Evolutionary conservation across 305 asterid genomes (phyloP), one percentile per base, ranked within the genome.

Genomic region (Solanum chacoense): DNA sequence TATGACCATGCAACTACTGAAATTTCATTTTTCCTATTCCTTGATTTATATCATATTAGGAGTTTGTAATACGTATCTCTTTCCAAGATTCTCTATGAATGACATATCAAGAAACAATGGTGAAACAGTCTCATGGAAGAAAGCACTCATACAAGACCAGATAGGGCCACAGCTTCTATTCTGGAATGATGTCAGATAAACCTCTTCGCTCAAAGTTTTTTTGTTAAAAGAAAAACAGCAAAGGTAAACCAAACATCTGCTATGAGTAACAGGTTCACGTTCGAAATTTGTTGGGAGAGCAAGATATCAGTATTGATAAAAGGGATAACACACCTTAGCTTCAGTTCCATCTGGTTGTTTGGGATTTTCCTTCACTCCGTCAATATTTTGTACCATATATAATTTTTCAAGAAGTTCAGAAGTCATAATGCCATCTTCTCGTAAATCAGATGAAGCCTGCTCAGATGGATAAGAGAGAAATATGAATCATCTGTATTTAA

Each of bases 361-460:
- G 11, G 85, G 90, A 92, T 37, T 75, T 76, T 87, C 69, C 34
- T 90, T 74, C 78, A 55, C 40, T 65, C 59, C 87, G 42, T 91
- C 95, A 69, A 89, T 90, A 69, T 83, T 87, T 87, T 90, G 91
- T 37, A 77, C 93, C 34, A 63, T 71, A 59, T 67, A 90, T 69
- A 97, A 91, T 84, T 74, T 92, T 87, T 94, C 96, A 80, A 94
- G 92, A 90, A 97, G 98, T 77, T 93, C 96, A 34, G 95, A 90
- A 37, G 97, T 96, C 99, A 97, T 95, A 89, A 95, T 93, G 26
- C 99, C 99, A 88, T 96, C 96, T 93, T 97, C 98, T n/a, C 87
- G 91, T 31, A 76, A 91, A 88, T 94, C 98, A 78, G 93, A 7
- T 14, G 97, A 35, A 31, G 99, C 92, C 99, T 97, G 94, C 8